A percentile compares a stretch with the other conserved stretches of the same genome.
Evolutionary conservation across 257 asterid genomes (phyloP).

Genomic region (Osmanthus fragrans): DNA sequence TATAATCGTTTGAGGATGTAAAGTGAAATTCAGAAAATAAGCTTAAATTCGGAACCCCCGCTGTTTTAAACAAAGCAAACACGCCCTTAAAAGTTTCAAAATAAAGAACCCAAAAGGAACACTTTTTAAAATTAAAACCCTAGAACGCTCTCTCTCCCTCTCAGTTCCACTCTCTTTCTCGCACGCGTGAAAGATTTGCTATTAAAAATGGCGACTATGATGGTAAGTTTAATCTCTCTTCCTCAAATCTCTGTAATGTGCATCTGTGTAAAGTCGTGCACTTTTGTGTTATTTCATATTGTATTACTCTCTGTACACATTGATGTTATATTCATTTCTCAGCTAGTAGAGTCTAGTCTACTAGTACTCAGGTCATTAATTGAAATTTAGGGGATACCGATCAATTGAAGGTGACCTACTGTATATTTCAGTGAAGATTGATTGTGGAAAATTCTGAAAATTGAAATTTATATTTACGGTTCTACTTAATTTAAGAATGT

Average conservation of each 20-base stretch:
- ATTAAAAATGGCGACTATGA: conserved; percentile 39
- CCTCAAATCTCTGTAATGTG: background rate
- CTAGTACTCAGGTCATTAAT: background rate
- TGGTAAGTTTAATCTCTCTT: conserved; percentile 39
- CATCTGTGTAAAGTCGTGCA: background rate
- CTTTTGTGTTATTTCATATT: conserved; percentile 13
- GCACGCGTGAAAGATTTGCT: conserved; percentile 9
- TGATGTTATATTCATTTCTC: background rate
- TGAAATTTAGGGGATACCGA: background rate
- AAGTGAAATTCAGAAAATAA: too few species aligned
- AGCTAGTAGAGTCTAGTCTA: background rate
- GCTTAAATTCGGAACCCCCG: background rate
- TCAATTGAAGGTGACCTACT: background rate
- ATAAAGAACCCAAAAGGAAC: background rate
- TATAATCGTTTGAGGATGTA: too few species aligned
- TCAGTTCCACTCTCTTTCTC: background rate
- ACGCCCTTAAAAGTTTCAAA: background rate
- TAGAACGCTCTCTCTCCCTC: background rate
- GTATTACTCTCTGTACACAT: background rate
- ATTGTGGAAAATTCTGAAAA: background rate
- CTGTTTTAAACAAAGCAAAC: background rate
- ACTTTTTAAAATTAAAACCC: background rate
- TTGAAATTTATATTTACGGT: background rate
- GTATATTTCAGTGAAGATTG: background rate
- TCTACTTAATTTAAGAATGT: background rate